These are phyloP conservation scores for Penicillium sp. DNA, from an alignment of 2,329 filamentous ascomycete species.

Conservation along the genomic window DNA sequence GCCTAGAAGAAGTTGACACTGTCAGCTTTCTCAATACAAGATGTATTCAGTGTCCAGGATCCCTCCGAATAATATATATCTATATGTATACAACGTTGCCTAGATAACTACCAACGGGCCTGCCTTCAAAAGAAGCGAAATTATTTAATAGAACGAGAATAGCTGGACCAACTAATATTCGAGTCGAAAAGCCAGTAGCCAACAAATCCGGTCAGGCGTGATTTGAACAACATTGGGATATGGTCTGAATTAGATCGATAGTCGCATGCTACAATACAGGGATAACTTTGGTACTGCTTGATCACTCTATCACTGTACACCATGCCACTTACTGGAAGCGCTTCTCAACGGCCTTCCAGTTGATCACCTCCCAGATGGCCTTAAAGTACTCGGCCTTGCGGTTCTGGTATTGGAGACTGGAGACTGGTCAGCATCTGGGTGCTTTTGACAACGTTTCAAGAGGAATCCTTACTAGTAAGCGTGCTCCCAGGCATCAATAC, in stretches of 20 bases:
- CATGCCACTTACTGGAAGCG: constrained; percentile 57
- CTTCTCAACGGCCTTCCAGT: constrained; percentile 87
- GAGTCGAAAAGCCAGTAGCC: no score
- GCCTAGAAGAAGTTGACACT: no score
- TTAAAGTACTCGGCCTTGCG: constrained; percentile 94
- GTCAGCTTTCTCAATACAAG: no score
- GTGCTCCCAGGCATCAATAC: constrained; percentile 95
- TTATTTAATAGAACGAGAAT: no score
- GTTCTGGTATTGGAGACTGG: constrained; percentile 85
- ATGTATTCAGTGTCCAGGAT: no score
- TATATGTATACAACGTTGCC: no score
- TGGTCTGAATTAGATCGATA: constrained; percentile 8
- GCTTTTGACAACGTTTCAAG: constrained; percentile 1
- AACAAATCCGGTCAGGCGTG: no score
- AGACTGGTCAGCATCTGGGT: constrained; percentile 23
- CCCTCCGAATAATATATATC: no score
- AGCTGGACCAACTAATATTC: no score
- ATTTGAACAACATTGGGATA: no score
- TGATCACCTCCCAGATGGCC: constrained; percentile 90
- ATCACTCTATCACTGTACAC: constrained; percentile 6
- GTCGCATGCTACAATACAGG: constrained; percentile 21
- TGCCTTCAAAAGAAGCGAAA: no score
- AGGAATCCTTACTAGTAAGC: constrained; percentile 68
- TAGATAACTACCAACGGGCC: no score
- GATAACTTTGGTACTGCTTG: constrained; percentile 10